These are phyloP conservation scores for Hanseniaspora uvarum DNA, from an alignment of 1,139 yeast species.

Conservation along the genomic window DNA sequence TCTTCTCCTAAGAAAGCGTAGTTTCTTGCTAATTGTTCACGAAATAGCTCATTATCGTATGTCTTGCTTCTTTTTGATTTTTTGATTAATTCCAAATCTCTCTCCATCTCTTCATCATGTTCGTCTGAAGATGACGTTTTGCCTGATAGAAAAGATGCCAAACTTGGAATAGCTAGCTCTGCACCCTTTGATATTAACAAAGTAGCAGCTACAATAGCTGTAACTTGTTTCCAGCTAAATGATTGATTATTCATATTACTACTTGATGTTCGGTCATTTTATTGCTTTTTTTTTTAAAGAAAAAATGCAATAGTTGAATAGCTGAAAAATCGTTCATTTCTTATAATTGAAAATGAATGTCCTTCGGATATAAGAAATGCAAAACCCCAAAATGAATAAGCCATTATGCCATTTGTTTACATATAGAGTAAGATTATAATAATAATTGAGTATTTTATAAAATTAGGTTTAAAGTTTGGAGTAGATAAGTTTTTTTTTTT, in stretches of 20 bases:
- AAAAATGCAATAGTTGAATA: too few species aligned
- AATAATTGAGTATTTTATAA: too few species aligned
- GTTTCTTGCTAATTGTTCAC: constrained; percentile 87
- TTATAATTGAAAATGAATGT: too few species aligned
- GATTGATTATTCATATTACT: constrained; percentile 1
- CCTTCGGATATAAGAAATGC: background rate
- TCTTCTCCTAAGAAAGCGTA: constrained; percentile 81
- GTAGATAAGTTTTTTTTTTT: too few species aligned
- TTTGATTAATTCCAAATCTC: constrained; percentile 8
- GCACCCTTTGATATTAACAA: constrained; percentile 25
- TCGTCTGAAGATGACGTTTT: background rate
- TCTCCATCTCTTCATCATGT: constrained; percentile 16
- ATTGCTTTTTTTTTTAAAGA: background rate
- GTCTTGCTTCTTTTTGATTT: constrained; percentile 17
- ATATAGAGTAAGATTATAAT: too few species aligned
- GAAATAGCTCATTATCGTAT: constrained; percentile 64
- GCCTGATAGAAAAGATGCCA: background rate
- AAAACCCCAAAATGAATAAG: too few species aligned
- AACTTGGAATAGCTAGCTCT: constrained; percentile 20
- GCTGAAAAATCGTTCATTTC: too few species aligned
- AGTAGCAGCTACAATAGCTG: constrained; percentile 27
- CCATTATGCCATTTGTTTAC: too few species aligned
- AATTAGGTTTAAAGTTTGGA: too few species aligned
- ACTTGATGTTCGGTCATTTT: background rate
- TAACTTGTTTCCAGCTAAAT: constrained; percentile 26